A percentile compares a stretch with the other conserved stretches of the same genome.
Evolutionary conservation across 345 rosid genomes (phyloP).

Genomic region (Eucalyptus globulus): DNA sequence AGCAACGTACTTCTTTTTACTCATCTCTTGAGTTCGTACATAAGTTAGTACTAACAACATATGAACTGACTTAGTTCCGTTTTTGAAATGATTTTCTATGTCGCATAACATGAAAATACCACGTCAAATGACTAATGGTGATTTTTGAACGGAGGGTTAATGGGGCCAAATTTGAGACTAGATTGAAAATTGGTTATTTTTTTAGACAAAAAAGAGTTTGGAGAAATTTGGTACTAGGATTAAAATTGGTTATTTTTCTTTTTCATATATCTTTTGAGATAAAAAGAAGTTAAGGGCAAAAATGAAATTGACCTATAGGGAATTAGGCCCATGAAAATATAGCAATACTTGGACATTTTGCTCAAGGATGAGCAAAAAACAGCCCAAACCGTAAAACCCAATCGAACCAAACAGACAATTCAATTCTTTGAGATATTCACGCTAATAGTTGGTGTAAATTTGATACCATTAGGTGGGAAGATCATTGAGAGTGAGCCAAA

Average conservation of each 20-base stretch:
- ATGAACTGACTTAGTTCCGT: neutral
- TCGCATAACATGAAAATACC: neutral
- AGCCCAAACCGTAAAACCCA: neutral
- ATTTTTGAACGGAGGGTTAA: neutral
- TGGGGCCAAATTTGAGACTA: neutral
- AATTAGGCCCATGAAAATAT: neutral
- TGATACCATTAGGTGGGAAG: neutral
- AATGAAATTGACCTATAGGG: neutral
- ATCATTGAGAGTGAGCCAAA: rapidly evolving
- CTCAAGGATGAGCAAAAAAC: neutral
- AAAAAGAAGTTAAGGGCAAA: neutral
- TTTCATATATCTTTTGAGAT: neutral
- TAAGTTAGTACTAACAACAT: neutral
- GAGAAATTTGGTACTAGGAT: neutral
- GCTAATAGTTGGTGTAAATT: neutral
- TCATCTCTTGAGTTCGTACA: neutral
- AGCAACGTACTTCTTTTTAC: neutral
- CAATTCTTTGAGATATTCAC: no score
- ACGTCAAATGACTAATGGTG: neutral
- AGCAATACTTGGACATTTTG: neutral
- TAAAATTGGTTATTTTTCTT: neutral
- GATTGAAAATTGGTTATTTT: neutral
- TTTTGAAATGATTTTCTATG: neutral
- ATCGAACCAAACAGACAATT: neutral
- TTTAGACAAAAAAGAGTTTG: neutral